Conservation (phyloP, 2,329 filamentous ascomycete species). For the Penicillium hesseltinei region DNA sequence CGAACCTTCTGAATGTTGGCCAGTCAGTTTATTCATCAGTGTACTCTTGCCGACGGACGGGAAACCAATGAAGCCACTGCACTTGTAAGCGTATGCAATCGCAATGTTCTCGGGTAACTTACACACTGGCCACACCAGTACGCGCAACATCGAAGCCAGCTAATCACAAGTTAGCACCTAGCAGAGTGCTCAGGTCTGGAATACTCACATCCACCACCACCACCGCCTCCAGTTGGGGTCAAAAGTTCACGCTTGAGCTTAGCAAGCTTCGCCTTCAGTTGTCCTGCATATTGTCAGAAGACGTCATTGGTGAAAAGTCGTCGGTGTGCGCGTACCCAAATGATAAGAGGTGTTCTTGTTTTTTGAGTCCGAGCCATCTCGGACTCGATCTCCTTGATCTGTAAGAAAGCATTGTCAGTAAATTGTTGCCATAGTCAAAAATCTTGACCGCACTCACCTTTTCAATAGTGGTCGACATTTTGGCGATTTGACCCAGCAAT, state of each 20-base stretch:
- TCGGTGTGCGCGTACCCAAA: constrained; percentile 57
- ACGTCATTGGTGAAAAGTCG: constrained; percentile 7
- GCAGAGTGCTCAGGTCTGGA: constrained; percentile 1
- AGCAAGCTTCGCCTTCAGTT: constrained; percentile 96
- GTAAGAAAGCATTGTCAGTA: constrained; percentile 35
- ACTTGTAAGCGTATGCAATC: constrained; percentile 16
- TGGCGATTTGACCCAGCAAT: constrained; percentile 40
- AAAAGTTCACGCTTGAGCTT: constrained; percentile 96
- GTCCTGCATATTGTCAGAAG: constrained; percentile 49
- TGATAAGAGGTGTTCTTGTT: constrained; percentile 95
- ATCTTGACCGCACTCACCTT: constrained; percentile 68
- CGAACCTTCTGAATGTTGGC: constrained; percentile 83
- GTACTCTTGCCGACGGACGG: constrained; percentile 98
- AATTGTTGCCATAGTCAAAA: constrained; percentile 8
- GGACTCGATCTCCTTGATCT: constrained; percentile 96
- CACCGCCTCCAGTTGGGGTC: constrained; percentile 75
- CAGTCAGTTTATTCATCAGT: constrained; percentile 89
- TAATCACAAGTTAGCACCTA: constrained; percentile 30
- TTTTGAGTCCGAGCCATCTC: constrained; percentile 97
- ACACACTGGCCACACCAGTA: constrained; percentile 92
- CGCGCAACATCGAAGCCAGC: constrained; percentile 95
- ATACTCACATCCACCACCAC: constrained; percentile 66
- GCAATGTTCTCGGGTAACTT: constrained; percentile 31
- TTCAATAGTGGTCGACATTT: constrained; percentile 95
- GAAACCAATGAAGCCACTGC: constrained; percentile 86